Conservation (phyloP, 768 basidiomycete species). For the Hydnomerulius pinastri region DNA sequence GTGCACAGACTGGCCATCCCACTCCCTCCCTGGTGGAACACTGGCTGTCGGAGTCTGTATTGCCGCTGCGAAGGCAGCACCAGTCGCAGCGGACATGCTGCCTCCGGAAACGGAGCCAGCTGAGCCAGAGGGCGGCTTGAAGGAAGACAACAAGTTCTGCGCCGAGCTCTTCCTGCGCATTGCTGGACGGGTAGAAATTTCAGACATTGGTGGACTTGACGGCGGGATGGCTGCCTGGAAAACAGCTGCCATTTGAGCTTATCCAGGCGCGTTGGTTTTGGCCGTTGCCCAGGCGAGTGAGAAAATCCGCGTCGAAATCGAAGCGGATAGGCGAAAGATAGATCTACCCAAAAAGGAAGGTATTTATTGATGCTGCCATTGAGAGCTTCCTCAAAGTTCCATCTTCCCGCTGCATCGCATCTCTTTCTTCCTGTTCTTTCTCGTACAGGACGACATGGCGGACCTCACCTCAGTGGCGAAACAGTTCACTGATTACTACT, state of each 20-base stretch:
- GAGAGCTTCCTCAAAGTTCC: neutral
- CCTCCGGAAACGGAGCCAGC: constrained; percentile 30
- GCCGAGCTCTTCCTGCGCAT: constrained; percentile 88
- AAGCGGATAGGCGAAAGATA: constrained; percentile 1
- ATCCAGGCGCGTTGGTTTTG: neutral
- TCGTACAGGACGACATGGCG: constrained; percentile 47
- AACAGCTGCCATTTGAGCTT: constrained; percentile 14
- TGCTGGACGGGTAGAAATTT: constrained; percentile 47
- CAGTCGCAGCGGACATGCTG: constrained; percentile 37
- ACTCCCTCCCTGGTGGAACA: constrained; percentile 53
- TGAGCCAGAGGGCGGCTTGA: constrained; percentile 45
- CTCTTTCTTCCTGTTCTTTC: constrained; percentile 16
- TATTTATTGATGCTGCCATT: neutral
- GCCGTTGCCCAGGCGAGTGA: constrained; percentile 5
- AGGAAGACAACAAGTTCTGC: constrained; percentile 78
- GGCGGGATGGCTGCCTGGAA: constrained; percentile 20
- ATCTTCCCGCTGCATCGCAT: constrained; percentile 2
- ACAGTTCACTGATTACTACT: constrained; percentile 85
- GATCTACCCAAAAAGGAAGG: constrained; percentile 20
- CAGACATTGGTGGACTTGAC: constrained; percentile 32
- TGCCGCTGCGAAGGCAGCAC: constrained; percentile 40
- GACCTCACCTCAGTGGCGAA: constrained; percentile 75
- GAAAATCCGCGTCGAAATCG: constrained; percentile 3
- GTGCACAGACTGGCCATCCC: constrained; percentile 71
- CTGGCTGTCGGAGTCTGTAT: constrained; percentile 40